Evolutionary conservation across 140 eudicot genomes (phyloP).

Genomic region (Oenanthe javanica): DNA sequence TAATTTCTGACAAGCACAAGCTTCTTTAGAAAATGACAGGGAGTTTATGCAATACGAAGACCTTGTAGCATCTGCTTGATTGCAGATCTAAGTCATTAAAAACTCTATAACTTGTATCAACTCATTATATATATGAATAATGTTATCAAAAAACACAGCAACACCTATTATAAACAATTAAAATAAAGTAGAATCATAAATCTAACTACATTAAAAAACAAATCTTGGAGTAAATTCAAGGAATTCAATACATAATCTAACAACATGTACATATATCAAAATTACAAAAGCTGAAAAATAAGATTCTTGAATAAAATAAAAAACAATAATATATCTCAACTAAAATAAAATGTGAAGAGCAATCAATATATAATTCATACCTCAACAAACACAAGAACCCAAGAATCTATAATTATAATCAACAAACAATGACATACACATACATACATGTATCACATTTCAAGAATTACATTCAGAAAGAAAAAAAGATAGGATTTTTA

Average conservation of each 20-base stretch:
- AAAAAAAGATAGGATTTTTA: background rate
- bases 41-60: background rate
- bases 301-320: background rate
- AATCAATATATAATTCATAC: background rate
- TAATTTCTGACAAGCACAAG: background rate
- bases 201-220: too few species aligned
- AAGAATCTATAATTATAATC: background rate
- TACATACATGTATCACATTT: background rate
- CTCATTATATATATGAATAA: background rate
- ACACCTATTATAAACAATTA: background rate
- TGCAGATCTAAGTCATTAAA: background rate
- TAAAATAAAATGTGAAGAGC: background rate
- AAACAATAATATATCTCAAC: background rate
- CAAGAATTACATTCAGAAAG: background rate
- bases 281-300: background rate
- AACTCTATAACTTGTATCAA: background rate
- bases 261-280: too few species aligned
- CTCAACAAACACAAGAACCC: background rate
- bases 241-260: background rate
- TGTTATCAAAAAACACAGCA: background rate
- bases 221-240: background rate
- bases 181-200: too few species aligned
- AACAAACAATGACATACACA: background rate
- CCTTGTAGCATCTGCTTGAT: background rate
- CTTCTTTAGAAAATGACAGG: too few species aligned